Conservation (phyloP, 352 stramenopile species). For the Poterioochromonas sp. region DNA sequence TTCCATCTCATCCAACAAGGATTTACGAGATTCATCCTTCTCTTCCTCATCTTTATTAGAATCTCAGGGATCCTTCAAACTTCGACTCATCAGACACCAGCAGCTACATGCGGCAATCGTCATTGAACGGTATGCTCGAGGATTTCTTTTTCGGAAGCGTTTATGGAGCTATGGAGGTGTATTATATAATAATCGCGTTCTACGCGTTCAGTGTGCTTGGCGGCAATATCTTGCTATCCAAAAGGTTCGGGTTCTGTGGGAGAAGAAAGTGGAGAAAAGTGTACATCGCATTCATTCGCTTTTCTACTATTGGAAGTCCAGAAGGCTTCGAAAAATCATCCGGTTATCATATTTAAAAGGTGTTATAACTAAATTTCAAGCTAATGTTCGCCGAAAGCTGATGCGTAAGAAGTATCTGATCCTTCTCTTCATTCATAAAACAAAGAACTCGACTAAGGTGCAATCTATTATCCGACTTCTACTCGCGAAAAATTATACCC, state of each 20-base stretch:
- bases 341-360: too few species aligned
- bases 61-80: neutral
- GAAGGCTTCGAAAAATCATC: neutral
- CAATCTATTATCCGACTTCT: too few species aligned
- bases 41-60: too few species aligned
- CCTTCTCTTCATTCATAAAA: too few species aligned
- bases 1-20: too few species aligned
- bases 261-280: neutral
- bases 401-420: too few species aligned
- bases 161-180: neutral
- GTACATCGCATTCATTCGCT: neutral
- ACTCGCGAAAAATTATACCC: too few species aligned
- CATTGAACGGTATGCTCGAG: neutral
- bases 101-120: neutral
- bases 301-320: neutral
- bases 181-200: neutral
- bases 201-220: neutral
- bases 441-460: too few species aligned
- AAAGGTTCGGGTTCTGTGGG: neutral
- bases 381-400: too few species aligned
- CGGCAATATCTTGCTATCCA: neutral
- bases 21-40: neutral
- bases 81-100: neutral
- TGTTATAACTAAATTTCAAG: too few species aligned
- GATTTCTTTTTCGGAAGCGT: neutral